These are phyloP conservation scores for Microdochium nivale DNA, from an alignment of 2,329 filamentous ascomycete species.

Conservation along the genomic window DNA sequence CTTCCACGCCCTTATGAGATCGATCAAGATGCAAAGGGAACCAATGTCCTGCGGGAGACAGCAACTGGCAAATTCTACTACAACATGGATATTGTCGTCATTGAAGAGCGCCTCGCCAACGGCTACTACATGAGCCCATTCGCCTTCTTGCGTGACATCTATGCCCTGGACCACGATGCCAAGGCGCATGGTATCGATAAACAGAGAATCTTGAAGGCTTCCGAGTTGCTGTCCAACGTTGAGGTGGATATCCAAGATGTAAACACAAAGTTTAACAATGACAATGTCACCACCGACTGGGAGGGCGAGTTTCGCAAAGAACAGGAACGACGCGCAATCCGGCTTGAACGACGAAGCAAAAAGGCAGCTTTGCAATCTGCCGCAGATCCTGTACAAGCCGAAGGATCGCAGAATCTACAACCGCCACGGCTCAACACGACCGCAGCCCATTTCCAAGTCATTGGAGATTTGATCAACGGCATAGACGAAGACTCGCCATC, in stretches of 20 bases:
- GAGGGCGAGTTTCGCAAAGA: slow-evolving; percentile 73
- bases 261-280: slow-evolving; percentile 55
- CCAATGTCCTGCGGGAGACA: slow-evolving; percentile 66
- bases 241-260: slow-evolving; percentile 84
- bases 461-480: slow-evolving; percentile 53
- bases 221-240: slow-evolving; percentile 86
- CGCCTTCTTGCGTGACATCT: slow-evolving; percentile 85
- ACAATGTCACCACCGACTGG: slow-evolving; percentile 48
- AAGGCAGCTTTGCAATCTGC: slow-evolving; percentile 53
- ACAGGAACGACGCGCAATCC: slow-evolving; percentile 32
- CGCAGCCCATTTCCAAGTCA: slow-evolving; percentile 44
- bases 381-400: slow-evolving; percentile 38
- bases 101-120: slow-evolving; percentile 93
- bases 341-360: slow-evolving; percentile 36
- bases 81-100: slow-evolving; percentile 85
- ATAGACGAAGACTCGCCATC: slow-evolving; percentile 33
- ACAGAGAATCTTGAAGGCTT: slow-evolving; percentile 75
- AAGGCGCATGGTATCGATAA: slow-evolving; percentile 67
- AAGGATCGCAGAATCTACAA: slow-evolving; percentile 37
- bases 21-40: slow-evolving; percentile 69
- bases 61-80: slow-evolving; percentile 81
- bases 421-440: slow-evolving; percentile 39
- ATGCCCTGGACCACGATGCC: slow-evolving; percentile 75
- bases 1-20: slow-evolving; percentile 69
- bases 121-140: slow-evolving; percentile 88